These are phyloP conservation scores for Ophiostoma novo-ulmi DNA, from an alignment of 2,329 filamentous ascomycete genomes.

Conservation along the genomic window DNA sequence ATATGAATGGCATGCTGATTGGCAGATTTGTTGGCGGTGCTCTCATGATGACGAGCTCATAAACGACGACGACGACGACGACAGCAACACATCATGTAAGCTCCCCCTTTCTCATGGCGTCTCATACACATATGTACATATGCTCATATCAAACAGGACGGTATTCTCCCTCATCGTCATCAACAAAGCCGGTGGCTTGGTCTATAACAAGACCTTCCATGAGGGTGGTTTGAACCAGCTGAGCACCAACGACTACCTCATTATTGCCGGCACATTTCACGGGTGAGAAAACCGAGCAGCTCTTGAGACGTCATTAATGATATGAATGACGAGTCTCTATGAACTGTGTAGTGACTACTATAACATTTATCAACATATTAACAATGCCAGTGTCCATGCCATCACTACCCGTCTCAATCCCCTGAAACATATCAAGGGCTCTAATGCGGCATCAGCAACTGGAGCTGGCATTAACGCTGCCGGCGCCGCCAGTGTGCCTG, in stretches of 20 bases:
- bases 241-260: slow-evolving; percentile 91
- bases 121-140: neutral
- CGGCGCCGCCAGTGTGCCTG: neutral
- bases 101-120: neutral
- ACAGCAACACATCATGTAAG: slow-evolving; percentile 22
- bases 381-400: slow-evolving; percentile 54
- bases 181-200: slow-evolving; percentile 94
- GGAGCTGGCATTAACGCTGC: neutral
- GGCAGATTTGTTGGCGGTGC: slow-evolving; percentile 8
- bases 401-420: slow-evolving; percentile 61
- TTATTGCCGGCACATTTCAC: slow-evolving; percentile 95
- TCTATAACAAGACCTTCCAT: slow-evolving; percentile 94
- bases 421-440: slow-evolving; percentile 37
- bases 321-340: neutral
- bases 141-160: slow-evolving; percentile 57
- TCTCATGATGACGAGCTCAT: slow-evolving; percentile 19
- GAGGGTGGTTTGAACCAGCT: slow-evolving; percentile 80
- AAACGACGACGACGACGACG: slow-evolving; percentile 15
- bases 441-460: slow-evolving; percentile 8
- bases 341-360: neutral
- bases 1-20: neutral
- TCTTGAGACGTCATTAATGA: neutral
- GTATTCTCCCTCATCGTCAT: slow-evolving; percentile 95
- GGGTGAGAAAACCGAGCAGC: slow-evolving; percentile 51
- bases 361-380: too few relatives aligned